These are phyloP conservation scores for Borovskyia barvae DNA, from an alignment of 208 protist genomes.

Conservation along the genomic window DNA sequence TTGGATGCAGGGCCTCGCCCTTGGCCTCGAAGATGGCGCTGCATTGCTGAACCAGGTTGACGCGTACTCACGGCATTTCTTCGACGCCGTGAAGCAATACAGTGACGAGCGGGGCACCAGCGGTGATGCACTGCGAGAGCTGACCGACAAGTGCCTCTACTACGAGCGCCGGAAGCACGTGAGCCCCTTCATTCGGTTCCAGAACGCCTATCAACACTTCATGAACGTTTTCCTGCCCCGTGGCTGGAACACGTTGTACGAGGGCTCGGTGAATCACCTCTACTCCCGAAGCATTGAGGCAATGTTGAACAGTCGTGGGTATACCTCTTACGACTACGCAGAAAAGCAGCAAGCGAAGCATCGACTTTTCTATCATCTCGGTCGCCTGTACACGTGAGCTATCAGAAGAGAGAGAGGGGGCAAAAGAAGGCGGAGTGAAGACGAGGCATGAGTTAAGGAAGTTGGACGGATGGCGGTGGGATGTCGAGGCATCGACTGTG, in stretches of 20 bases:
- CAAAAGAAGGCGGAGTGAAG: no score
- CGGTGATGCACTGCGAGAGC: conserved; percentile 78
- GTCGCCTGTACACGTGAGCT: conserved; percentile 77
- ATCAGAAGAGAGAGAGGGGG: not conserved
- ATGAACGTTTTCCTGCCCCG: conserved; percentile 67
- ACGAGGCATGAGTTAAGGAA: no score
- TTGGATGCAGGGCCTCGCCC: conserved; percentile 81
- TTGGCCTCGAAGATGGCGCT: conserved; percentile 79
- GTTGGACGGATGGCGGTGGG: no score
- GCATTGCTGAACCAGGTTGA: conserved; percentile 84
- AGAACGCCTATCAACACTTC: conserved; percentile 73
- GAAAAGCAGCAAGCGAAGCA: conserved; percentile 91
- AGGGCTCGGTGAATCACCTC: conserved; percentile 77
- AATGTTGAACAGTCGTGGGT: conserved; percentile 88
- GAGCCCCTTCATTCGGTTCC: conserved; percentile 73
- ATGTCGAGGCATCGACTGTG: no score
- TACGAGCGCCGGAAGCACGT: conserved; percentile 82
- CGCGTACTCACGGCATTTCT: conserved; percentile 81
- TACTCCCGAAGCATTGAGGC: conserved; percentile 83
- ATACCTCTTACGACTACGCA: conserved; percentile 87
- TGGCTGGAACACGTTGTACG: conserved; percentile 69
- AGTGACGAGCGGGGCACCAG: conserved; percentile 80
- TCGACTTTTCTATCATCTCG: conserved; percentile 68
- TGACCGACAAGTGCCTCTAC: conserved; percentile 85
- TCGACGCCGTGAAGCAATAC: conserved; percentile 86